phyloP scores from a whole-genome alignment of 148 eudicot species.

The Chenopodium album region DNA sequence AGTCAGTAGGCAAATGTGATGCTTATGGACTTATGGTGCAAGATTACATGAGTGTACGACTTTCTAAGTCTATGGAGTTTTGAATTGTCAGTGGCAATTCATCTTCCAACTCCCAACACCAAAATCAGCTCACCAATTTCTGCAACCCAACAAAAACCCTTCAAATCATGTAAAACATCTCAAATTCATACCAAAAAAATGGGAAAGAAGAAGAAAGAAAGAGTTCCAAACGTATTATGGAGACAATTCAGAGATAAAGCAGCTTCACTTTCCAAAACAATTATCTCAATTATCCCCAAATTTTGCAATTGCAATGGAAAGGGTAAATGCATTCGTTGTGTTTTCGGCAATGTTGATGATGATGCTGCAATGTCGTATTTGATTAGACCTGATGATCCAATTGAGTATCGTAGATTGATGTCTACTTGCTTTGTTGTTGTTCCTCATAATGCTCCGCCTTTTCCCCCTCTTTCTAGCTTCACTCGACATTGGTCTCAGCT shows the following conservation, averaged over 20 bases:
- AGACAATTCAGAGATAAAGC: conserved; percentile 43
- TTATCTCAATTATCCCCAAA: conserved; percentile 45
- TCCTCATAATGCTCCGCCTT: conserved; percentile 49
- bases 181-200: neutral
- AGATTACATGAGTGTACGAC: no score
- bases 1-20: no score
- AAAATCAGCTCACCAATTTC: neutral
- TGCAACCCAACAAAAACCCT: neutral
- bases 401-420: conserved; percentile 53
- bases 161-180: neutral
- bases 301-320: conserved; percentile 44
- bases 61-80: no score
- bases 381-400: conserved; percentile 46
- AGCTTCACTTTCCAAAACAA: conserved; percentile 51
- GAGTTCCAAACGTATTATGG: conserved; percentile 70
- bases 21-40: no score
- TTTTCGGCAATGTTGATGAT: conserved; percentile 27
- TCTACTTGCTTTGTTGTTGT: conserved; percentile 58
- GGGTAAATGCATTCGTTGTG: conserved; percentile 45
- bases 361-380: conserved; percentile 44
- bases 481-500: conserved; percentile 50
- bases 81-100: no score
- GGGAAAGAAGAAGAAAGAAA: conserved; percentile 32
- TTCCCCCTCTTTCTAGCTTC: conserved; percentile 27
- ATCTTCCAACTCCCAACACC: no score